These are phyloP conservation scores for Linum usitatissimum DNA, from an alignment of 345 rosid species.

Conservation along the genomic window DNA sequence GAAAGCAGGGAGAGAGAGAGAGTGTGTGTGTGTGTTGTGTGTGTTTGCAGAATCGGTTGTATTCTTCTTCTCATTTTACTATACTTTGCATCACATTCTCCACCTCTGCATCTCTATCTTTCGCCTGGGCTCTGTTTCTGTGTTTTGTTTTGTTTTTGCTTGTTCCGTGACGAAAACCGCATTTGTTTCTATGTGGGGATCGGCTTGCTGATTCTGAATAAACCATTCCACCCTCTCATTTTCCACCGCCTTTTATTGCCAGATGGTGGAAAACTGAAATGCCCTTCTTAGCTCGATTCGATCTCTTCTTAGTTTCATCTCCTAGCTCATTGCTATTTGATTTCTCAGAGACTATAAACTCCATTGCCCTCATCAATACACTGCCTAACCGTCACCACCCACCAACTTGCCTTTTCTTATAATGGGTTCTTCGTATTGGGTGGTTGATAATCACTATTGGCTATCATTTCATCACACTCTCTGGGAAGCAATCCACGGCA, in stretches of 20 bases:
- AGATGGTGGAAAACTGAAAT: not conserved
- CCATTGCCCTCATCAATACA: not conserved
- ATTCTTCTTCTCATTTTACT: not conserved
- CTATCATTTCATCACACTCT: conserved; percentile 15
- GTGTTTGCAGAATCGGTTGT: not conserved
- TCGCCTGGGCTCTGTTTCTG: not conserved
- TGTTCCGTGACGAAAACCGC: not conserved
- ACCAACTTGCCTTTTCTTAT: not conserved
- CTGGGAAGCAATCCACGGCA: conserved; percentile 26
- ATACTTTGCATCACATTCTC: not conserved
- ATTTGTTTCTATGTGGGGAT: not conserved
- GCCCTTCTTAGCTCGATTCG: not conserved
- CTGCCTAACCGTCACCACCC: not conserved
- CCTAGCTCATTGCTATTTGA: not conserved
- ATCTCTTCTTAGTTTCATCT: not conserved
- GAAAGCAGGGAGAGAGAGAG: not conserved
- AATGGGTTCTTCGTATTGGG: not conserved
- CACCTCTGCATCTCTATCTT: not conserved
- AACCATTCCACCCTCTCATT: not conserved
- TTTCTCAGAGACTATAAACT: not conserved
- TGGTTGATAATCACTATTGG: not conserved
- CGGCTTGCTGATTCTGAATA: not conserved
- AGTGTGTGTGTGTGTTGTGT: not conserved
- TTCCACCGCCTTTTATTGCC: not conserved
- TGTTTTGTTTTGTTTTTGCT: not conserved